These are phyloP conservation scores for Arctostaphylos glauca DNA, from an alignment of 148 eudicot species.

Conservation along the genomic window DNA sequence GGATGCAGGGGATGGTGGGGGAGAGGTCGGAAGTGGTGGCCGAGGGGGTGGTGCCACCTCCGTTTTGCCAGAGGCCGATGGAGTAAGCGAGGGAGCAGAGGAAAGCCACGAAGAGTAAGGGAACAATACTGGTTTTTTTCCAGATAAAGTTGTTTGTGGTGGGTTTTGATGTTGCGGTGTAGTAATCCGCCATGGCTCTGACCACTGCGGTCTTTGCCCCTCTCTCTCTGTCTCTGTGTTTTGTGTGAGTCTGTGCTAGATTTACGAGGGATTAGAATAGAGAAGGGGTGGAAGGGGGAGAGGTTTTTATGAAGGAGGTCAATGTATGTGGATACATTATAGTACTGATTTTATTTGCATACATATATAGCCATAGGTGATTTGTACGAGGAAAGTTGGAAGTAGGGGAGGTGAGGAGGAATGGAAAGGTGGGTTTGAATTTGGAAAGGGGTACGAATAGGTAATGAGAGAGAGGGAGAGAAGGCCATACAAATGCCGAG, in stretches of 20 bases:
- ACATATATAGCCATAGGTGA: not conserved
- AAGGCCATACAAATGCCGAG: not conserved
- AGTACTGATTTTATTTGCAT: not conserved
- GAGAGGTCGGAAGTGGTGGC: conserved; percentile 17
- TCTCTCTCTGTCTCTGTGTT: not conserved
- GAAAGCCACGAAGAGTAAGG: conserved; percentile 22
- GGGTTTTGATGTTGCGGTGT: conserved; percentile 51
- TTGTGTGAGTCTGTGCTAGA: not conserved
- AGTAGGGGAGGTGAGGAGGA: conserved; percentile 19
- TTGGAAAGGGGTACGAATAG: not conserved
- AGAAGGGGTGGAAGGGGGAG: not conserved
- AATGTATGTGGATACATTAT: not conserved
- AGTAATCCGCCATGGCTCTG: conserved; percentile 42
- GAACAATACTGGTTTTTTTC: conserved; percentile 17
- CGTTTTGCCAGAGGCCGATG: conserved; percentile 45
- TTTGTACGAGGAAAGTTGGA: not conserved
- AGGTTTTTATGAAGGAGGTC: not conserved
- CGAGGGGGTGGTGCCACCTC: conserved; percentile 13
- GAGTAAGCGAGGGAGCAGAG: conserved; percentile 51
- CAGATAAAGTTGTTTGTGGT: conserved; percentile 14
- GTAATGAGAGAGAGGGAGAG: not conserved
- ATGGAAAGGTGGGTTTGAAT: conserved; percentile 8
- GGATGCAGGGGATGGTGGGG: conserved; percentile 16
- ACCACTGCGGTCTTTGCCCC: not conserved
- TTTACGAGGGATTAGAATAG: no score